phyloP scores from a whole-genome alignment of 805 yeast genomes.

The Wickerhamomyces queroliae region DNA sequence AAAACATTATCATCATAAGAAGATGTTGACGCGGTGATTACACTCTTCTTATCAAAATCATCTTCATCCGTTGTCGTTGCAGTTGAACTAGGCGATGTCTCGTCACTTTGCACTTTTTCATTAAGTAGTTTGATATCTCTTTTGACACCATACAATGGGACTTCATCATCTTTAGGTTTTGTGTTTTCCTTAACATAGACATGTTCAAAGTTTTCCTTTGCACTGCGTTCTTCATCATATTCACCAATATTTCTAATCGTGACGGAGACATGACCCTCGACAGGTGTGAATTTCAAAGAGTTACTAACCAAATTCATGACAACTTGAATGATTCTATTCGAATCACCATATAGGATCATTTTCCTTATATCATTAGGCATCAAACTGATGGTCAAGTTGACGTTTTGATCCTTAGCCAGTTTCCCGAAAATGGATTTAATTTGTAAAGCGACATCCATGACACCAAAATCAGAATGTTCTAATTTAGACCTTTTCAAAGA shows the following conservation, averaged over 20 bases:
- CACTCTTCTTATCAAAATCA: constrained; percentile 15
- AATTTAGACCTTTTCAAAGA: constrained; percentile 78
- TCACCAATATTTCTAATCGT: constrained; percentile 60
- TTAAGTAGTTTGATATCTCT: too few relatives aligned
- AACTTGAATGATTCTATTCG: constrained; percentile 85
- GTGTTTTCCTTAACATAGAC: constrained; percentile 35
- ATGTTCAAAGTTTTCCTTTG: constrained; percentile 31
- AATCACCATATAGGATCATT: constrained; percentile 77
- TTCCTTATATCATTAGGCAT: constrained; percentile 55
- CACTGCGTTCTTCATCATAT: constrained; percentile 52
- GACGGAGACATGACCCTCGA: constrained; percentile 74
- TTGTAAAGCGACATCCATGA: constrained; percentile 79
- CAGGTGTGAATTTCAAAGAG: constrained; percentile 88
- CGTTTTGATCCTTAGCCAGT: constrained; percentile 72
- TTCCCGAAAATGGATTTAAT: constrained; percentile 80
- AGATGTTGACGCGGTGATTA: constrained; percentile 22
- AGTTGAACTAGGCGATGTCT: constrained; percentile 4
- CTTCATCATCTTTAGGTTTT: too few relatives aligned
- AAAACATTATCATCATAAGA: constrained; percentile 39
- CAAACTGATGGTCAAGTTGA: constrained; percentile 55
- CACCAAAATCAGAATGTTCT: constrained; percentile 75
- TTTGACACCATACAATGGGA: too few relatives aligned
- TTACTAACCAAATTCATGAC: constrained; percentile 91
- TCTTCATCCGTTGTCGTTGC: constrained; percentile 8
- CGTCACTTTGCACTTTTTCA: too few relatives aligned